A percentile compares a stretch with the other conserved stretches of the same genome.
Conservation (phyloP, 208 protist species). For the Leishmania guyanensis region DNA sequence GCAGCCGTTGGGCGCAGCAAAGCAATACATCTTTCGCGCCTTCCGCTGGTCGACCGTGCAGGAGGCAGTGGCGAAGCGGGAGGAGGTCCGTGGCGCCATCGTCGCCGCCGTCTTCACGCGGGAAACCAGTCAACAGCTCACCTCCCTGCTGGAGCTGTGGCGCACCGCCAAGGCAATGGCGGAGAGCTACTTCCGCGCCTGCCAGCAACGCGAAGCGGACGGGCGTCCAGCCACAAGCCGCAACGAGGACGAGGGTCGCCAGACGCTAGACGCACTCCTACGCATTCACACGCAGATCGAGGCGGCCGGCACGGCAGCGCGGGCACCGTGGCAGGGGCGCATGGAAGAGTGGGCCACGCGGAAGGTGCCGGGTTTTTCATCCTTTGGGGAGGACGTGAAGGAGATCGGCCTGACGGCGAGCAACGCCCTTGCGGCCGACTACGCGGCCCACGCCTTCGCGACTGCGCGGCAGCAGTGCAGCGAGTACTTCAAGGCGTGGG, state of each 20-base stretch:
- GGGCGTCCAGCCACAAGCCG: slow-evolving; percentile 9
- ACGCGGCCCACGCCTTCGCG: slow-evolving; percentile 38
- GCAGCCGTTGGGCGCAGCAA: neutral
- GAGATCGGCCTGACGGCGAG: slow-evolving; percentile 64
- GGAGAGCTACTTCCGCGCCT: slow-evolving; percentile 61
- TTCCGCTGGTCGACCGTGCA: slow-evolving; percentile 45
- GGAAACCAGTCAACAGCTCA: slow-evolving; percentile 43
- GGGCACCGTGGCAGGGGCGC: slow-evolving; percentile 39
- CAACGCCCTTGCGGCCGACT: slow-evolving; percentile 62
- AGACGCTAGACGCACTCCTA: slow-evolving; percentile 65
- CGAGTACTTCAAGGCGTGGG: slow-evolving; percentile 52
- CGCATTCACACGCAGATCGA: slow-evolving; percentile 58
- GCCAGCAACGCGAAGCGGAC: slow-evolving; percentile 24
- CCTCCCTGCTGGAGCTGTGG: slow-evolving; percentile 58
- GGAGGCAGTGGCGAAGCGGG: slow-evolving; percentile 53
- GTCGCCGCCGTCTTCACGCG: slow-evolving; percentile 54
- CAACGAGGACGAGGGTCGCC: slow-evolving; percentile 20
- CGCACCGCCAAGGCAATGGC: slow-evolving; percentile 55
- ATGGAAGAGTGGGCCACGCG: slow-evolving; percentile 36
- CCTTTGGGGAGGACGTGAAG: slow-evolving; percentile 53
- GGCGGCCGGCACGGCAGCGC: slow-evolving; percentile 28
- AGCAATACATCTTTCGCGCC: slow-evolving; percentile 25
- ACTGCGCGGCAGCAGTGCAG: slow-evolving; percentile 48
- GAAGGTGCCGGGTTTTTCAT: slow-evolving; percentile 23
- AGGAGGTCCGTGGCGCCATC: slow-evolving; percentile 45